Evolutionary conservation across 1,284 basidiomycete genomes (phyloP), one percentile per base, ranked within the genome.

Genomic region (Leccinum subspadiceum): DNA sequence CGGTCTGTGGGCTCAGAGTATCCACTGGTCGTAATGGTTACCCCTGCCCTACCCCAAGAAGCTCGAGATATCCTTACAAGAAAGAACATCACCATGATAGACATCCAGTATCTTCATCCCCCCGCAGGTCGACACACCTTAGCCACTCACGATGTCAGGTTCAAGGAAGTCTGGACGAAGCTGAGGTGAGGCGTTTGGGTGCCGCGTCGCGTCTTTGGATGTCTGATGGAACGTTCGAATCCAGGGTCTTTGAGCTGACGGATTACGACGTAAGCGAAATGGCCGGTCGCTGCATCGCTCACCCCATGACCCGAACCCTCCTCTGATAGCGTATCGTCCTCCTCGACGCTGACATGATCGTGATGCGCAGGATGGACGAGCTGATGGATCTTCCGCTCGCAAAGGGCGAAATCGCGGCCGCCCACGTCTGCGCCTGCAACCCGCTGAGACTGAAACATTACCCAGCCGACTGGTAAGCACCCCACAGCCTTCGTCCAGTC

Each of bases 381-480:
- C 79, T 98, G 54, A 87, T 98, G 78, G 81, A 87, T 20, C 67
- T 93, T 29, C 80, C 85, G 8, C 76, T 94, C 2, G 83, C 82
- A 7, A 67, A 70, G 24, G 89, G 85, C 65, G 84, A 86, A 74
- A 95, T 98, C 61, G 94, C 92, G 3, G 94, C 94, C 0, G 83
- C 79, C 0, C 95, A 96, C 64, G 95, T 87, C 7, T 98, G 96
- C 71, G 89, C 94, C 1, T 98, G 96, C 79, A 98, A 98, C 72
- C 95, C 96, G 8, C 84, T 87, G 54, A 87, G 86, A 70, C 76
- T 96, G 48, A 66, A 81, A 1, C 92, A 95, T 69, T 98, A 98
- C 74, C 96, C 96, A 2, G 68, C 71, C 6, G 93, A 97, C 71
- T 98, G 96, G 96, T 94, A 67, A 78, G 83, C 33, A 54, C 48